These are phyloP conservation scores for Hypomontagnella monticulosa DNA, from an alignment of 495 filamentous ascomycete species.

Conservation along the genomic window DNA sequence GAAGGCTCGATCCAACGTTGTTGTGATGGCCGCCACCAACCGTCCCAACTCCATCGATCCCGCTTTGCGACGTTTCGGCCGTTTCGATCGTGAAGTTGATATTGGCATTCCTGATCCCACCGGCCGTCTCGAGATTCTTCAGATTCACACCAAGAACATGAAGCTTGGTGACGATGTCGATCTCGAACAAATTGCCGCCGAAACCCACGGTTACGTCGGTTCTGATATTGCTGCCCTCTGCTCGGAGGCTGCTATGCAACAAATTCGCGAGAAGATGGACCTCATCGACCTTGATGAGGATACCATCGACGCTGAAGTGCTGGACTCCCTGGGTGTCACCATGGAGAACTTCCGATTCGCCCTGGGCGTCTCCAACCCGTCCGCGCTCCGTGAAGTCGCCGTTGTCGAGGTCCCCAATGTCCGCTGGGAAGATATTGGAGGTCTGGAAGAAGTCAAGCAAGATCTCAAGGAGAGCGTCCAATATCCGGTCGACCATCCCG, in stretches of 20 bases:
- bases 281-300: constrained; percentile 99
- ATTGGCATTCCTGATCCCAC: constrained; percentile 98
- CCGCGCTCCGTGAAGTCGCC: constrained; percentile 96
- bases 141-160: constrained; percentile 99
- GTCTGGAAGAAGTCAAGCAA: constrained; percentile 97
- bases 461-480: constrained; percentile 99
- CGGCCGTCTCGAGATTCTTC: constrained; percentile 96
- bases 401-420: constrained; percentile 99
- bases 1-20: constrained; percentile 98
- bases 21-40: constrained; percentile 99
- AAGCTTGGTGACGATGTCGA: constrained; percentile 97
- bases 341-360: constrained; percentile 99
- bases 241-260: constrained; percentile 99
- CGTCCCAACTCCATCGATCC: constrained; percentile 98
- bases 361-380: constrained; percentile 97
- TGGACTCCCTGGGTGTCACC: constrained; percentile 97
- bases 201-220: constrained; percentile 99
- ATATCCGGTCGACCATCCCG: constrained; percentile 98
- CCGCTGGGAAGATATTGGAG: constrained; percentile 99
- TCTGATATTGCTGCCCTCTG: constrained; percentile 99
- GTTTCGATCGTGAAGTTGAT: constrained; percentile 98
- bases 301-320: constrained; percentile 97
- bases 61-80: constrained; percentile 94
- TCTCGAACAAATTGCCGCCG: constrained; percentile 93
- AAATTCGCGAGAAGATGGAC: constrained; percentile 99